Percentiles rank a stretch among this genome's conserved stretches.
phyloP scores from a whole-genome alignment of 768 basidiomycete genomes.

The Trametes cubensis region DNA sequence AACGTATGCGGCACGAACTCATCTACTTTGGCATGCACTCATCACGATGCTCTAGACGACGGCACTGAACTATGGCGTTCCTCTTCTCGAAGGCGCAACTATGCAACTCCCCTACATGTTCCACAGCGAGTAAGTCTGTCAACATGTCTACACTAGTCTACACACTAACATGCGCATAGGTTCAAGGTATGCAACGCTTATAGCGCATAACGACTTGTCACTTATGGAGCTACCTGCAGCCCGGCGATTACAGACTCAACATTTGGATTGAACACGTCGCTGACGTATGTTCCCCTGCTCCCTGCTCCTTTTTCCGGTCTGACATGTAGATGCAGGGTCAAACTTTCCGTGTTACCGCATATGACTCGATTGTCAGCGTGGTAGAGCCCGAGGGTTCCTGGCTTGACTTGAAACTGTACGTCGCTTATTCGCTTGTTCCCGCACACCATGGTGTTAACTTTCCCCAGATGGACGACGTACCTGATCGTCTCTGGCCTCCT shows the following conservation, averaged over 20 bases:
- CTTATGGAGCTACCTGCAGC: conserved; percentile 42
- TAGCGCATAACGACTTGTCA: not conserved
- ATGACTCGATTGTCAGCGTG: conserved; percentile 74
- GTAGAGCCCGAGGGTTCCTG: conserved; percentile 79
- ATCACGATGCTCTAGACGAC: conserved; percentile 51
- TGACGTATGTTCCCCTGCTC: conserved; percentile 49
- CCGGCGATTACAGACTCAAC: conserved; percentile 73
- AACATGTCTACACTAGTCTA: conserved; percentile 5
- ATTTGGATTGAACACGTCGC: conserved; percentile 74
- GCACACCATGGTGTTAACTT: conserved; percentile 8
- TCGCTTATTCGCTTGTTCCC: conserved; percentile 15
- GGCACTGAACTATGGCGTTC: conserved; percentile 51
- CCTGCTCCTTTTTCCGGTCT: not conserved
- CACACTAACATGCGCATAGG: conserved; percentile 1
- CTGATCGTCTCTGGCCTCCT: conserved; percentile 65
- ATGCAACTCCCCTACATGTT: conserved; percentile 72
- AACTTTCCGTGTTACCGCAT: conserved; percentile 65
- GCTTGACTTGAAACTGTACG: conserved; percentile 82
- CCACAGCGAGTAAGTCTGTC: conserved; percentile 72
- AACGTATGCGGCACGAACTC: conserved; percentile 46
- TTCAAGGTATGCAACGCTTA: conserved; percentile 24
- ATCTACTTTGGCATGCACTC: not conserved
- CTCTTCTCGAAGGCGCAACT: conserved; percentile 57
- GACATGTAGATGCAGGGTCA: conserved; percentile 46
- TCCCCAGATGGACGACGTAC: conserved; percentile 66